These are phyloP conservation scores for Microcera coccophila DNA, from an alignment of 2,329 filamentous ascomycete genomes.

Conservation along the genomic window DNA sequence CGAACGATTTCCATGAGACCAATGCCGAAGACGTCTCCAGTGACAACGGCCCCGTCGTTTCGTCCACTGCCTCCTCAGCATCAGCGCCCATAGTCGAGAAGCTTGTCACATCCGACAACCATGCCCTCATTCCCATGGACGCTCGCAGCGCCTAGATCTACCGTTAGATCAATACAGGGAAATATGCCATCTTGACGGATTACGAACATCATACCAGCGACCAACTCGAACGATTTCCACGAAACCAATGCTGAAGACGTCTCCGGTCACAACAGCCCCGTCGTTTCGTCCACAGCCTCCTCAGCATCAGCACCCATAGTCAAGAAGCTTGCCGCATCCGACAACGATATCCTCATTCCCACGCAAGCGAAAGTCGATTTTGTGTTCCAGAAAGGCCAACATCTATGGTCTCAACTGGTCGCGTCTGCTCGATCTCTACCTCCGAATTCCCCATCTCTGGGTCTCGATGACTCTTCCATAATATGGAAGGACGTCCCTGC, in stretches of 20 bases:
- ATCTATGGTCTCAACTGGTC: constrained; percentile 5
- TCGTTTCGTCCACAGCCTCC: neutral
- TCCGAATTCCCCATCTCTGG: neutral
- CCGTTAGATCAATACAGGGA: no score
- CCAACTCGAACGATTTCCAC: no score
- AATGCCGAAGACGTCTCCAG: no score
- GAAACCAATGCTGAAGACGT: neutral
- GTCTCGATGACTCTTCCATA: constrained; percentile 9
- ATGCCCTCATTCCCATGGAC: no score
- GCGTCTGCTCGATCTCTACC: constrained; percentile 4
- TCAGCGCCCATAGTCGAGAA: no score
- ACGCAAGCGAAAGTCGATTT: constrained; percentile 1
- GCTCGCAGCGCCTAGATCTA: no score
- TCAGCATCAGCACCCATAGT: neutral
- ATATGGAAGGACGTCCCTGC: constrained; percentile 9
- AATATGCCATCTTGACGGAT: no score
- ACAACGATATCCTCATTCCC: constrained; percentile 7
- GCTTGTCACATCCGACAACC: no score
- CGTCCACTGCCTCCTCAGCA: no score
- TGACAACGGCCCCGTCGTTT: no score
- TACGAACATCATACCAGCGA: no score
- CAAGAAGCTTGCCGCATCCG: constrained; percentile 3
- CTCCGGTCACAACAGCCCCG: neutral
- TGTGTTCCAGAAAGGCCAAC: constrained; percentile 4
- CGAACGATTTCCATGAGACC: no score